These are phyloP conservation scores for Solanum pinnatisectum DNA, from an alignment of 257 asterid species.

Conservation along the genomic window DNA sequence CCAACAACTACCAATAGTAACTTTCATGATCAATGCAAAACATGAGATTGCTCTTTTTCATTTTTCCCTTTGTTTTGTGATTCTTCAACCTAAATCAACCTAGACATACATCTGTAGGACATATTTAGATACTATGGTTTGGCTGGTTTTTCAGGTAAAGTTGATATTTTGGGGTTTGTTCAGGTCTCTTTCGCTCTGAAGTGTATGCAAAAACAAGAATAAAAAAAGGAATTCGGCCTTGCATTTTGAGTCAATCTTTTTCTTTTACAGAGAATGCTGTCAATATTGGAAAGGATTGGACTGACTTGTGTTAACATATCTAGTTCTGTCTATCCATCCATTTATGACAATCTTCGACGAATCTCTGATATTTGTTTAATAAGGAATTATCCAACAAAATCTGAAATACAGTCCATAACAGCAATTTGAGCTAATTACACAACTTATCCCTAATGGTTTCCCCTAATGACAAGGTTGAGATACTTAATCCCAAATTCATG, in stretches of 20 bases:
- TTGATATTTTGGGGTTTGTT: neutral
- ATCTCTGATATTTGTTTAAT: too few relatives aligned
- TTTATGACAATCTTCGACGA: too few relatives aligned
- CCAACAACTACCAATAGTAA: neutral
- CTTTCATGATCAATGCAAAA: neutral
- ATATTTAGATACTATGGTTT: neutral
- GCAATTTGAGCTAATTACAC: neutral
- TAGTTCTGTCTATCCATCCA: neutral
- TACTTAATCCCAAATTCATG: neutral
- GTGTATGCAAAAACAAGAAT: neutral
- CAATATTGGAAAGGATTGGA: too few relatives aligned
- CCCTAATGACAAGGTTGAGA: neutral
- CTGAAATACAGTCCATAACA: neutral
- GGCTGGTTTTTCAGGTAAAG: neutral
- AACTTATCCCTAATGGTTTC: neutral
- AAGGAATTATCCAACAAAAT: neutral
- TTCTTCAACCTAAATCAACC: neutral
- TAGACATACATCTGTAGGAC: neutral
- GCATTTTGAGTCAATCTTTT: too few relatives aligned
- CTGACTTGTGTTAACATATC: neutral
- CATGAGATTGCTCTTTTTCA: neutral
- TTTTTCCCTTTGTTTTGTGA: neutral
- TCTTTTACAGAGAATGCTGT: too few relatives aligned
- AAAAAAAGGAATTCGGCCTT: too few relatives aligned
- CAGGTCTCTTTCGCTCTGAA: neutral